Evolutionary conservation across 148 eudicot genomes (phyloP).

Genomic region (Rhododendron molle): DNA sequence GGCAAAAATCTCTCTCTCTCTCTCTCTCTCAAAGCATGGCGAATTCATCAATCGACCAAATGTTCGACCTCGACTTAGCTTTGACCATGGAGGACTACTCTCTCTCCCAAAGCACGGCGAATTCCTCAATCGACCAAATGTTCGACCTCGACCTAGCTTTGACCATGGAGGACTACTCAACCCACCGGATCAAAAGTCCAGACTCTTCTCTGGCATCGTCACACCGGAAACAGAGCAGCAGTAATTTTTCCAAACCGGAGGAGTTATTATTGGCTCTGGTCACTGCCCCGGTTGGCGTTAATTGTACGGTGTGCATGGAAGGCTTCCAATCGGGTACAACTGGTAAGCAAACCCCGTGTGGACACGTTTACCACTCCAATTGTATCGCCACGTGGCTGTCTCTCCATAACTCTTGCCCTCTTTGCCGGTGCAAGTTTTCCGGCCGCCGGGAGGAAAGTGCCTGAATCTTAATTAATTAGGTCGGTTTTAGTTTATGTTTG

Average conservation of each 20-base stretch:
- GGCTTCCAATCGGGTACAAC: slow-evolving; percentile 14
- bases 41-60: neutral
- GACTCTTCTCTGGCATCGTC: neutral
- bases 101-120: neutral
- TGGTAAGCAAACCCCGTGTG: slow-evolving; percentile 40
- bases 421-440: slow-evolving; percentile 40
- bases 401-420: slow-evolving; percentile 47
- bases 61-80: slow-evolving; percentile 38
- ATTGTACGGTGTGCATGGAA: slow-evolving; percentile 61
- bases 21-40: neutral
- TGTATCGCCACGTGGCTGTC: slow-evolving; percentile 51
- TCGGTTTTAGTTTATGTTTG: neutral
- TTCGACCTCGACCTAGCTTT: slow-evolving; percentile 42
- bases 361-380: slow-evolving; percentile 51
- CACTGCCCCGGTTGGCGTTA: slow-evolving; percentile 10
- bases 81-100: slow-evolving; percentile 9
- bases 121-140: neutral
- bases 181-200: neutral
- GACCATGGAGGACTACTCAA: slow-evolving; percentile 9
- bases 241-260: neutral
- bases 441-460: slow-evolving; percentile 5
- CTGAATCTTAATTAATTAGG: neutral
- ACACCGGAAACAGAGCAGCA: neutral
- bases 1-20: neutral
- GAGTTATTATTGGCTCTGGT: neutral